phyloP scores from a whole-genome alignment of 352 stramenopile genomes.

The Globisporangium emineosum region DNA sequence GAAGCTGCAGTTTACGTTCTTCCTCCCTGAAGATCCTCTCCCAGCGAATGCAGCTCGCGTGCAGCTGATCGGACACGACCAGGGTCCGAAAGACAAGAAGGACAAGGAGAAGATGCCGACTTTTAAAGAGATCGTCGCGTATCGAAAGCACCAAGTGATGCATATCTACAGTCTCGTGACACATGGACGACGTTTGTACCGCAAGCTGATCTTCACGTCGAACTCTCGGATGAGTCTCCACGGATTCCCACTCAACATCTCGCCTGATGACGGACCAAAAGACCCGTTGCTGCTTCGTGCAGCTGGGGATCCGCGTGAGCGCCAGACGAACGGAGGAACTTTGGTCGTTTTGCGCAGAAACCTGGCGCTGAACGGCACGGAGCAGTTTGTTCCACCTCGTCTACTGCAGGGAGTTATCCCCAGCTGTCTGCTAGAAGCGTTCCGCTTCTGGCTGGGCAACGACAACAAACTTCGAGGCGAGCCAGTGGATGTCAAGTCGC shows the following conservation, averaged over 20 bases:
- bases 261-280: slow-evolving; percentile 54
- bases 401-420: slow-evolving; percentile 94
- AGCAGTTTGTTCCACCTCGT: slow-evolving; percentile 89
- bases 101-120: slow-evolving; percentile 82
- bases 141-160: slow-evolving; percentile 88
- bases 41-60: slow-evolving; percentile 42
- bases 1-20: slow-evolving; percentile 76
- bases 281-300: slow-evolving; percentile 57
- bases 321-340: slow-evolving; percentile 63
- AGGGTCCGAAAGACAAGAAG: slow-evolving; percentile 67
- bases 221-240: slow-evolving; percentile 93
- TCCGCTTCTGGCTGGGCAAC: slow-evolving; percentile 96
- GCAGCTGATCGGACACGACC: slow-evolving; percentile 59
- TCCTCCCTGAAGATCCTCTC: slow-evolving; percentile 57
- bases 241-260: slow-evolving; percentile 80
- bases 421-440: slow-evolving; percentile 93
- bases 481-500: slow-evolving; percentile 79
- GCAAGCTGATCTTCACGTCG: slow-evolving; percentile 97
- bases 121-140: slow-evolving; percentile 98
- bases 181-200: slow-evolving; percentile 94
- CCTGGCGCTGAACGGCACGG: slow-evolving; percentile 53
- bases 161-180: slow-evolving; percentile 97
- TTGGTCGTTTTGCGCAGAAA: slow-evolving; percentile 90
- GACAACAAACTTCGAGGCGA: slow-evolving; percentile 94
- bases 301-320: slow-evolving; percentile 64